Evolutionary conservation across 306 rosid genomes (phyloP).

Genomic region (Rosa persica): DNA sequence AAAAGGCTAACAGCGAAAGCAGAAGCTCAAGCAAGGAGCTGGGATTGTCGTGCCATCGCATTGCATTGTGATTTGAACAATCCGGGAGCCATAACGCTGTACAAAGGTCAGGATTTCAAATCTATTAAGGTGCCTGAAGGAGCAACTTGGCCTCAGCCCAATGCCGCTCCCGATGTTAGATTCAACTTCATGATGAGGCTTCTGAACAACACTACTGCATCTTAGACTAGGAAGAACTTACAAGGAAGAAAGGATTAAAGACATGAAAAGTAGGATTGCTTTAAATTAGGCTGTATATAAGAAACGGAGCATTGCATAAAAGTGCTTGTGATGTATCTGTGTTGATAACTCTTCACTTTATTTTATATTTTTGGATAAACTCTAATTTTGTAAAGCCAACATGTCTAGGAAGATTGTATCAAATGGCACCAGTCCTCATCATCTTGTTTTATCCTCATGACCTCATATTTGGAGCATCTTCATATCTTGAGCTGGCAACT

Average conservation of each 20-base stretch:
- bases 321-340: not conserved
- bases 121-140: constrained; percentile 81
- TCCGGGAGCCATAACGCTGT: constrained; percentile 74
- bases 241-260: not conserved
- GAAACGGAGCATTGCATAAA: not conserved
- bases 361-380: constrained; percentile 2
- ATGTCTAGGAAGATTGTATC: not conserved
- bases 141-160: constrained; percentile 98
- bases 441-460: too few species aligned
- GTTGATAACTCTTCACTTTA: not conserved
- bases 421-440: not conserved
- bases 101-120: constrained; percentile 79
- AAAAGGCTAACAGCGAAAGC: constrained; percentile 76
- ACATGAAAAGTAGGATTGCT: constrained; percentile 9
- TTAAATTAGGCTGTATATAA: constrained; percentile 32
- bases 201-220: constrained; percentile 41
- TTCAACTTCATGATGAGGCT: constrained; percentile 98
- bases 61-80: constrained; percentile 87
- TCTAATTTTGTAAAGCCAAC: constrained; percentile 6
- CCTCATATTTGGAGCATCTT: too few species aligned
- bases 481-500: too few species aligned
- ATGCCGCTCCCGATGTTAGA: constrained; percentile 64
- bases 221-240: not conserved
- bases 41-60: constrained; percentile 91
- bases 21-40: constrained; percentile 79